Evolutionary conservation across 768 basidiomycete genomes (phyloP), one percentile per base, ranked within the genome.

Genomic region (Termitomyces sp.): DNA sequence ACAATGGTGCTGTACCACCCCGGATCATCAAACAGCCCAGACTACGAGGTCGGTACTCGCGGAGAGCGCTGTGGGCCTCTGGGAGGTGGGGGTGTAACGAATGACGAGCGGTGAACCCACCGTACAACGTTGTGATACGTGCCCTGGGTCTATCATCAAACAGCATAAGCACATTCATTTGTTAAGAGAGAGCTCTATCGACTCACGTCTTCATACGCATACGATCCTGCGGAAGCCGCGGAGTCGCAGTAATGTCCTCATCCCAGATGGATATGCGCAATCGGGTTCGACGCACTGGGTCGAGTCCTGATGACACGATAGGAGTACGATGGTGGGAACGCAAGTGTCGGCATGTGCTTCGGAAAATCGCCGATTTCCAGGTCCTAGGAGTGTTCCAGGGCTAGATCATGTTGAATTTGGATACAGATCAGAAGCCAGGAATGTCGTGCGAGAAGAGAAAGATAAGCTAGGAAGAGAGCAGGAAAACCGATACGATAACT

Each of bases 251-350:
- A 62, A 94, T 85, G 74, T 94, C 88, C 51, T 85, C 84, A 3
- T 85, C 89, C 90, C 36, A 94, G 73, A 73, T 95, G 90, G 61
- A 94, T 72, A 69, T 91, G 86, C 15, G 82, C 81, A 43, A 94
- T 79, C 0, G 84, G 86, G 66, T 88, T 87, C 25, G 78, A 80
- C 14, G 34, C n/a, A 17, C 10, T n/a, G 10, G 77, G 71, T 15
- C 86, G 83, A 2, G 85, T 87, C 20, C 91, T 84, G 59, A 95
- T 85, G 48, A 93, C 89, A 43, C 89, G 85, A 71, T 94, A 91
- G 79, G 94, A 95, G 74, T 94, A 94, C 25, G 92, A 93, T 1
- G 93, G 93, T 17, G 93, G 82, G 69, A 93, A 92, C 2, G 90
- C 89, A 46, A 94, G 72, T 11, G 88, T 85, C 50, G 89, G 89